Evolutionary conservation across 805 yeast genomes (phyloP).

Genomic region (Candida oleophila): DNA sequence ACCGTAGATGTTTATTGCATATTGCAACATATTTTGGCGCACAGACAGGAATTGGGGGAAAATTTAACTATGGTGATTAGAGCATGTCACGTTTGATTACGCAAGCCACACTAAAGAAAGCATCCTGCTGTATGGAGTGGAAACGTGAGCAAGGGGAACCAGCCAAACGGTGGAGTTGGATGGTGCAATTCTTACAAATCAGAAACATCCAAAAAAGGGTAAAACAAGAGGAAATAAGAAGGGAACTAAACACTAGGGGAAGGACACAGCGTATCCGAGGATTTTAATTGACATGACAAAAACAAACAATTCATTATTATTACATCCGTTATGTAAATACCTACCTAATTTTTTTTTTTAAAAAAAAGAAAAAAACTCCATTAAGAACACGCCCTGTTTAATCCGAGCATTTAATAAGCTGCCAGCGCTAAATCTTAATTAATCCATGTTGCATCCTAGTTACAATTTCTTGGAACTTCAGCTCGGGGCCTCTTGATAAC

Average conservation of each 20-base stretch:
- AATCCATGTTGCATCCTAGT: not conserved
- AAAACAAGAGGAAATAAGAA: not conserved
- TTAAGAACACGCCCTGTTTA: not conserved
- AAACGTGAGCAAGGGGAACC: not conserved
- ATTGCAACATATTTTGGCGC: not conserved
- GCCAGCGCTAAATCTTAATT: not conserved
- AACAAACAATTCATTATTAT: not conserved
- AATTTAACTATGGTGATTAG: not conserved
- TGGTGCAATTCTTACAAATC: not conserved
- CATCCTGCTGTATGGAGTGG: not conserved
- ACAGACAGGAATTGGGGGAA: not conserved
- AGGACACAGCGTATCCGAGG: too few species aligned
- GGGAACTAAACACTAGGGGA: too few species aligned
- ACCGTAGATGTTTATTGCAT: not conserved
- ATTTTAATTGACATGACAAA: too few species aligned
- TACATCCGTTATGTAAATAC: not conserved
- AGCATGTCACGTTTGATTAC: conserved; percentile 6
- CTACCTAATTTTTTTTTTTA: not conserved
- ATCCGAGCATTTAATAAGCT: not conserved
- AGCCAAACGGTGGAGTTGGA: not conserved
- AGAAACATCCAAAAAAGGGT: not conserved
- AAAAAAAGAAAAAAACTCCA: not conserved
- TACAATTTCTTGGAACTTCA: not conserved
- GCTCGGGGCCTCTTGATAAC: too few species aligned
- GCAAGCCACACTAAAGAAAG: not conserved